Evolutionary conservation across 2,329 filamentous ascomycete genomes (phyloP), one percentile per base, ranked within the genome.

Genomic region (Ceratocystis alfenasii): DNA sequence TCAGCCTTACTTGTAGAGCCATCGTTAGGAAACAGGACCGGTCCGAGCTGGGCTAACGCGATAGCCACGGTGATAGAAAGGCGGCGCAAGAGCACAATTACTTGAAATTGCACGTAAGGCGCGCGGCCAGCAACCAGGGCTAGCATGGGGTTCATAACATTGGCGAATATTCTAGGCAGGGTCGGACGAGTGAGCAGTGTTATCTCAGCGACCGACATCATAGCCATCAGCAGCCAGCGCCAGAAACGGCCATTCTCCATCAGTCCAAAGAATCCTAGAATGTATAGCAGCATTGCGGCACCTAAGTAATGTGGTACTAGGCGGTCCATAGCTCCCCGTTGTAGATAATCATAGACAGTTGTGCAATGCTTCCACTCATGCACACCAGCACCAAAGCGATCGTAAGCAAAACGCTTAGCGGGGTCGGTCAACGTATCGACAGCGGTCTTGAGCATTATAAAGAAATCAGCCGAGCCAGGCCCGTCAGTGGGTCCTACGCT

Each of bases 71-170:
- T 92, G 63, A 97, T 78, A 17, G 86, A 84, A 25, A 90, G 77
- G 73, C 89, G 89, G 68, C 92, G 85, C 5, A 87, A 83, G 5
- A 97, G 82, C 15, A 81, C 77, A 66, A 96, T 81, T 70, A 88
- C 79, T 76, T 99, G 92, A 73, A 94, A 99, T 1, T 92, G 93
- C 3, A 97, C 81, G 70, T 88, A 89, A 2, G 87, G 82, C 2
- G 82, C 78, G 65, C 84, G 81, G 6, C 71, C 70, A 17, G 76
- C 75, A 62, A 76, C 66, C 33, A 73, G 72, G 0, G 73, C 70
- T 12, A 81, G 71, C 46, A 77, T 30, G 4, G 76, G 76, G 72
- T 84, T 84, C 70, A 82, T 68, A 59, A 77, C 59, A 30, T 67
- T 69, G 6, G 74, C 73, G 48, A 81, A 75, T 69, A 81, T 67